Evolutionary conservation across 495 filamentous ascomycete species (phyloP).

Genomic region (Niebla homalea): DNA sequence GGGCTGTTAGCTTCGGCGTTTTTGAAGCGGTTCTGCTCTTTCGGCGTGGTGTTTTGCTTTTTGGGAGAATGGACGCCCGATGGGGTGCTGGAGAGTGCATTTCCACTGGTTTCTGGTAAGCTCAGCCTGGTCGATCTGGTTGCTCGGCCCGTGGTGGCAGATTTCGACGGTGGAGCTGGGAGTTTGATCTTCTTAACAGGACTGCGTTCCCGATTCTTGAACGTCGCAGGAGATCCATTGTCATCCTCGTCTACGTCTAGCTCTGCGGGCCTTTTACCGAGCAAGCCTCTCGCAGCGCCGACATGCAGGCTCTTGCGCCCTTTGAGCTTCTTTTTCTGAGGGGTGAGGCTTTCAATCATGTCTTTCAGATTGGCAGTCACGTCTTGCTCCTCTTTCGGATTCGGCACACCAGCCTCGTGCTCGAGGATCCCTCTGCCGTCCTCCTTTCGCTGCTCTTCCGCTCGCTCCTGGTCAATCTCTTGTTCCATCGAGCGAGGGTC

Average conservation of each 20-base stretch:
- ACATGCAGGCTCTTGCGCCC: slow-evolving; percentile 66
- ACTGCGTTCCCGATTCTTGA: slow-evolving; percentile 58
- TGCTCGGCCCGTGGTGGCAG: slow-evolving; percentile 45
- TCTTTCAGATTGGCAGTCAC: slow-evolving; percentile 52
- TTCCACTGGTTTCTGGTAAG: slow-evolving; percentile 14
- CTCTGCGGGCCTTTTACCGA: slow-evolving; percentile 63
- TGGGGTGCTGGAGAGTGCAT: slow-evolving; percentile 25
- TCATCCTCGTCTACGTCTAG: slow-evolving; percentile 57
- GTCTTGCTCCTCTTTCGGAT: slow-evolving; percentile 40
- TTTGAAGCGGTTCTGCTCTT: slow-evolving; percentile 36
- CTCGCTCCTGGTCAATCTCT: slow-evolving; percentile 56
- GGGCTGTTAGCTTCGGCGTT: slow-evolving; percentile 29
- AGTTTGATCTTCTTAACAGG: slow-evolving; percentile 65
- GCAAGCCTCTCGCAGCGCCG: slow-evolving; percentile 57
- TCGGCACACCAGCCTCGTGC: slow-evolving; percentile 29
- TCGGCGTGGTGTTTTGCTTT: slow-evolving; percentile 34
- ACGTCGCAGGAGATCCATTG: slow-evolving; percentile 49
- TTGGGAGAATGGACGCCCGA: slow-evolving; percentile 31
- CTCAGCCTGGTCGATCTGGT: slow-evolving; percentile 32
- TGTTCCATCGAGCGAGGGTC: slow-evolving; percentile 52
- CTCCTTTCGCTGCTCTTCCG: slow-evolving; percentile 48
- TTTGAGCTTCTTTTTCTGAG: slow-evolving; percentile 55
- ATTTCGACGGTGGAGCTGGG: slow-evolving; percentile 50
- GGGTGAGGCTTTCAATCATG: slow-evolving; percentile 64
- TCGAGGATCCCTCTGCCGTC: slow-evolving; percentile 43